A percentile compares a stretch with the other conserved stretches of the same genome.
Evolutionary conservation across 1,139 yeast genomes (phyloP).

Genomic region (Pichia sp.): DNA sequence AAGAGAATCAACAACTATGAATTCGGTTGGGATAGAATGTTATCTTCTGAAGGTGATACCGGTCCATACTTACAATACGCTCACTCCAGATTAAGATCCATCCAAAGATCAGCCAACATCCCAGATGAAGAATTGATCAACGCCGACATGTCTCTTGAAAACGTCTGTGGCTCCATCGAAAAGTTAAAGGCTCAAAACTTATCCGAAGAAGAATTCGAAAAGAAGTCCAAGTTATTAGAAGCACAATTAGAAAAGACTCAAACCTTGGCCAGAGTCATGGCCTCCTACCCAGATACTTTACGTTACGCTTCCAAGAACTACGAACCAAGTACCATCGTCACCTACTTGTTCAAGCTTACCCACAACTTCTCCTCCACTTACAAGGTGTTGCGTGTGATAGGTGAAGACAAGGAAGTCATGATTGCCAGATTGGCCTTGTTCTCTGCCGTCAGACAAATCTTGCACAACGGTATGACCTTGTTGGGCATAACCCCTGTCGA

Average conservation of each 20-base stretch:
- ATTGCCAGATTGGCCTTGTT: conserved; percentile 92
- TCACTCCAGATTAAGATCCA: conserved; percentile 94
- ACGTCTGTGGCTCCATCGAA: conserved; percentile 33
- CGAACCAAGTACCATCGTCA: conserved; percentile 95
- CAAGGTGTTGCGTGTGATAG: conserved; percentile 96
- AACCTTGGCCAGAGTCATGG: conserved; percentile 71
- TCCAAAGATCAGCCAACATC: conserved; percentile 76
- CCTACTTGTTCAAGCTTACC: conserved; percentile 87
- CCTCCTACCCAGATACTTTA: conserved; percentile 91
- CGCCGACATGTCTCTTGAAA: conserved; percentile 72
- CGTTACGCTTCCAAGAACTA: conserved; percentile 79
- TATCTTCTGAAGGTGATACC: conserved; percentile 98
- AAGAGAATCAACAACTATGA: conserved; percentile 96
- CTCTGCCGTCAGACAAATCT: conserved; percentile 85
- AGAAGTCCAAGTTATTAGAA: conserved; percentile 27
- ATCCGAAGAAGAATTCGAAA: conserved; percentile 28
- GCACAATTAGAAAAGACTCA: conserved; percentile 35
- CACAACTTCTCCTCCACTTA: conserved; percentile 96
- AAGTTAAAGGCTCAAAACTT: conserved; percentile 62
- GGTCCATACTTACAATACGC: conserved; percentile 99
- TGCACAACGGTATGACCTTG: conserved; percentile 87
- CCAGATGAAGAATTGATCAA: conserved; percentile 42
- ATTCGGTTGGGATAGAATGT: conserved; percentile 98
- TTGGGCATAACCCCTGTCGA: conserved; percentile 97
- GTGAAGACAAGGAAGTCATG: conserved; percentile 88